These are phyloP conservation scores for Berkeleyomyces rouxiae DNA, from an alignment of 2,329 filamentous ascomycete species.

Conservation along the genomic window DNA sequence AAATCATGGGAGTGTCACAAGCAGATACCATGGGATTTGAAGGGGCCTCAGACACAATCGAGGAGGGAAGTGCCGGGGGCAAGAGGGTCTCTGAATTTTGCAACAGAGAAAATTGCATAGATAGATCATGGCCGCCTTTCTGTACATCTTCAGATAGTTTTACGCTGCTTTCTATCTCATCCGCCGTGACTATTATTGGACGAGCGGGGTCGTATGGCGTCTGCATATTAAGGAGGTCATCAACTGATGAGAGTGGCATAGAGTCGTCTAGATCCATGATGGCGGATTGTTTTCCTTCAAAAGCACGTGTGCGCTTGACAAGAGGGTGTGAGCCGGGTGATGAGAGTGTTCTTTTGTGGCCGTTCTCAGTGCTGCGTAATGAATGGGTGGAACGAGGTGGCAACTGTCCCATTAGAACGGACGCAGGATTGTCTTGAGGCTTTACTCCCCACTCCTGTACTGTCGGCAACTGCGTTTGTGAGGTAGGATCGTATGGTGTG, in stretches of 20 bases:
- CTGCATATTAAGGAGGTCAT: constrained; percentile 9
- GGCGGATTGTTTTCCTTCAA: background rate
- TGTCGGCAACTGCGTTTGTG: background rate
- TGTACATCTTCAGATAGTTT: background rate
- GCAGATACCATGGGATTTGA: constrained; percentile 16
- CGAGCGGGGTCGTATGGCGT: constrained; percentile 12
- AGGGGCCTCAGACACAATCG: constrained; percentile 18
- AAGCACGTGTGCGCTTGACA: constrained; percentile 10
- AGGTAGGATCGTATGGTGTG: background rate
- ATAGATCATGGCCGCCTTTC: background rate
- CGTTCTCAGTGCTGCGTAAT: constrained; percentile 1
- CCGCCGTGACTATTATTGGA: constrained; percentile 10
- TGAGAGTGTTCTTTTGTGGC: constrained; percentile 11
- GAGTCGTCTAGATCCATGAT: constrained; percentile 12
- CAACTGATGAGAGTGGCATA: constrained; percentile 8
- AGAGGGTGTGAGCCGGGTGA: constrained; percentile 10
- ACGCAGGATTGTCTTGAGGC: background rate
- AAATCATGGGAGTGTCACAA: constrained; percentile 5
- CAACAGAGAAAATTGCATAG: constrained; percentile 2
- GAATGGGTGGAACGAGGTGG: constrained; percentile 2
- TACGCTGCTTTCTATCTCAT: constrained; percentile 1
- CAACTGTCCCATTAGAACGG: constrained; percentile 5
- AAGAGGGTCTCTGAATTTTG: background rate
- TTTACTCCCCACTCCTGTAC: background rate
- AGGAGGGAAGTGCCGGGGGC: background rate